Conservation (phyloP, 495 filamentous ascomycete species). For the Aspergillus cavernicola region DNA sequence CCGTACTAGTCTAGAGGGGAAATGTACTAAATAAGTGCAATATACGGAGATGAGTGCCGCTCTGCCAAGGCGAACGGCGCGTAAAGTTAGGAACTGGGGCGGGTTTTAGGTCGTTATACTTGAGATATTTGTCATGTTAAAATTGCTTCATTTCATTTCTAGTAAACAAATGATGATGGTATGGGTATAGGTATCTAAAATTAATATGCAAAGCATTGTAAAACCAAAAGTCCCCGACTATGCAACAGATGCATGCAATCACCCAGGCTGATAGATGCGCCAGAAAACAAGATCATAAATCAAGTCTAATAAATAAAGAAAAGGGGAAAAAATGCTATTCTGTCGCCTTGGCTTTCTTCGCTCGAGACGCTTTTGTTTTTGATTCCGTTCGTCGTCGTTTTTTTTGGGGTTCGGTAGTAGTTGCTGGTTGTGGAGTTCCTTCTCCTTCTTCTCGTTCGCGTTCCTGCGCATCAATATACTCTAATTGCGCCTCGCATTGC, state of each 20-base stretch:
- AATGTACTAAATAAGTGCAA: neutral
- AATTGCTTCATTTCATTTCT: neutral
- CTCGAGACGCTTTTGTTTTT: neutral
- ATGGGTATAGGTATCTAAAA: neutral
- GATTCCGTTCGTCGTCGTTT: conserved; percentile 17
- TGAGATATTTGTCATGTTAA: neutral
- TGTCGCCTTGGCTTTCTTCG: neutral
- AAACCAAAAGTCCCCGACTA: neutral
- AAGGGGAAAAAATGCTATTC: neutral
- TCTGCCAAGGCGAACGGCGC: conserved; percentile 5
- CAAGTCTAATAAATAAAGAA: neutral
- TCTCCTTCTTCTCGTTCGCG: conserved; percentile 12
- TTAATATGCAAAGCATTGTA: neutral
- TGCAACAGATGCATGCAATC: neutral
- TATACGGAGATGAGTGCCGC: neutral
- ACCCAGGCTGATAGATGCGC: neutral
- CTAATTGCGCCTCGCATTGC: conserved; percentile 38
- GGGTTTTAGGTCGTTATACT: neutral
- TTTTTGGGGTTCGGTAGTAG: conserved; percentile 25
- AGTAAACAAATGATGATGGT: neutral
- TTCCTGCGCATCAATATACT: conserved; percentile 23
- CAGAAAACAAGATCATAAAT: neutral
- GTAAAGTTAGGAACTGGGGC: neutral
- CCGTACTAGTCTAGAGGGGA: too few relatives aligned
- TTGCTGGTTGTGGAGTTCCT: conserved; percentile 23